Evolutionary conservation across 2,329 filamentous ascomycete species (phyloP).

Genomic region (Fusarium caatingaense): DNA sequence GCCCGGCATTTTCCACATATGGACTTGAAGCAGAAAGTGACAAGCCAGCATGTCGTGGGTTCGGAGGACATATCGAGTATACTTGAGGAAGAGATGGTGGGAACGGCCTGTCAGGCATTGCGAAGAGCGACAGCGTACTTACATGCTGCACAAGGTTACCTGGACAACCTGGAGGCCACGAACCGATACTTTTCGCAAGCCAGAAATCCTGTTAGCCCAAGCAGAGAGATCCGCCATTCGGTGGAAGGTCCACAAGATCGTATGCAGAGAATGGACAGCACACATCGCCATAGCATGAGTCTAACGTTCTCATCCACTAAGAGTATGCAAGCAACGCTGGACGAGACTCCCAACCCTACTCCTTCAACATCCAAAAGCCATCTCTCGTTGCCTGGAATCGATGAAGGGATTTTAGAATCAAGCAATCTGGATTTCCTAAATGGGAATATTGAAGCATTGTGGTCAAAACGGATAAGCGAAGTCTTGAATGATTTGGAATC

Average conservation of each 20-base stretch:
- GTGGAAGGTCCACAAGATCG: constrained; percentile 12
- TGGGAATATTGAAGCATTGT: constrained; percentile 12
- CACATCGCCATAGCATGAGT: constrained; percentile 13
- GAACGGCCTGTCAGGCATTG: constrained; percentile 31
- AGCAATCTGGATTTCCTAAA: constrained; percentile 1
- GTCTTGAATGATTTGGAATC: constrained; percentile 43
- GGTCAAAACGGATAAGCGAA: constrained; percentile 35
- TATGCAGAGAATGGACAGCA: neutral
- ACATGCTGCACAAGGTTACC: constrained; percentile 31
- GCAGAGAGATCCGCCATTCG: constrained; percentile 7
- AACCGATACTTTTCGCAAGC: constrained; percentile 28
- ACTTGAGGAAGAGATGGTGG: constrained; percentile 15
- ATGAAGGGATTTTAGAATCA: neutral
- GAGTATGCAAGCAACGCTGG: constrained; percentile 19
- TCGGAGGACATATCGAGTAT: neutral
- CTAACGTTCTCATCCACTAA: constrained; percentile 24
- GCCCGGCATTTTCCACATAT: constrained; percentile 75
- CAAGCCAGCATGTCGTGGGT: neutral
- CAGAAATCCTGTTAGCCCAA: neutral
- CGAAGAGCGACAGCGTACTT: constrained; percentile 26
- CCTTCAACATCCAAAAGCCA: constrained; percentile 15
- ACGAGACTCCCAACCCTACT: neutral
- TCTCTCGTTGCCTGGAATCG: constrained; percentile 24
- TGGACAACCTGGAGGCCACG: constrained; percentile 28
- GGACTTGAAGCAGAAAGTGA: constrained; percentile 61